Conservation (phyloP, 768 basidiomycete genomes). For the Guyanaporus albipodus region DNA sequence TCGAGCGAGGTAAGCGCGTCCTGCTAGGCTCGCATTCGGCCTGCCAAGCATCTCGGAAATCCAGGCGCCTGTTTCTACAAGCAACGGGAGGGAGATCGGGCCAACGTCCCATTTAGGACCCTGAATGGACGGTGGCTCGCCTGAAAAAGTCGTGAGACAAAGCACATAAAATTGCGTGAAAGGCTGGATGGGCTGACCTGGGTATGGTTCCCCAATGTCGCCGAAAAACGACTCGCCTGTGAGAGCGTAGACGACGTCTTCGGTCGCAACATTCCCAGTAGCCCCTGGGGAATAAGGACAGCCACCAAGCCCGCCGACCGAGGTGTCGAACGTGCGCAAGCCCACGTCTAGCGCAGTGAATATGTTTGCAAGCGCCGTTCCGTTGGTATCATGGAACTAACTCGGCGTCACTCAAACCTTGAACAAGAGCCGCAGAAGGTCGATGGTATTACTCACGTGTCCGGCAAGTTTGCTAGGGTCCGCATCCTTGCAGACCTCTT, state of each 20-base stretch:
- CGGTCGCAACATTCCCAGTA: constrained; percentile 92
- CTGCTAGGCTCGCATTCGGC: constrained; percentile 72
- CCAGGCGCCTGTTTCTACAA: constrained; percentile 82
- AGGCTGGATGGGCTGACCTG: constrained; percentile 10
- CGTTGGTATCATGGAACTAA: constrained; percentile 92
- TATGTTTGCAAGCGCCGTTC: constrained; percentile 76
- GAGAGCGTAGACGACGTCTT: constrained; percentile 85
- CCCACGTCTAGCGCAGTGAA: constrained; percentile 69
- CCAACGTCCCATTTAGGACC: constrained; percentile 31
- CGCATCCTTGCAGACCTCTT: constrained; percentile 60
- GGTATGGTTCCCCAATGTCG: constrained; percentile 36
- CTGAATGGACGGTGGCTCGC: background rate
- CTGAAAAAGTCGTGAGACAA: background rate
- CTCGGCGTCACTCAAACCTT: background rate
- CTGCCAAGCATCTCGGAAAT: constrained; percentile 64
- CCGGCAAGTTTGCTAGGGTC: constrained; percentile 69
- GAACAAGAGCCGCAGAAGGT: constrained; percentile 13
- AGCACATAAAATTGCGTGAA: background rate
- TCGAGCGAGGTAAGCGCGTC: constrained; percentile 62
- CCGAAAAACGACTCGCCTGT: constrained; percentile 55
- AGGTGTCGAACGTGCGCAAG: constrained; percentile 76
- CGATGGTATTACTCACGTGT: constrained; percentile 39
- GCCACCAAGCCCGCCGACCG: constrained; percentile 87
- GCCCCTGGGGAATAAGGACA: constrained; percentile 97
- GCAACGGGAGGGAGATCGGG: constrained; percentile 55